Evolutionary conservation across 1,284 basidiomycete species (phyloP), one percentile per base, ranked within the genome.

Genomic region (Chondrostereum purpureum): DNA sequence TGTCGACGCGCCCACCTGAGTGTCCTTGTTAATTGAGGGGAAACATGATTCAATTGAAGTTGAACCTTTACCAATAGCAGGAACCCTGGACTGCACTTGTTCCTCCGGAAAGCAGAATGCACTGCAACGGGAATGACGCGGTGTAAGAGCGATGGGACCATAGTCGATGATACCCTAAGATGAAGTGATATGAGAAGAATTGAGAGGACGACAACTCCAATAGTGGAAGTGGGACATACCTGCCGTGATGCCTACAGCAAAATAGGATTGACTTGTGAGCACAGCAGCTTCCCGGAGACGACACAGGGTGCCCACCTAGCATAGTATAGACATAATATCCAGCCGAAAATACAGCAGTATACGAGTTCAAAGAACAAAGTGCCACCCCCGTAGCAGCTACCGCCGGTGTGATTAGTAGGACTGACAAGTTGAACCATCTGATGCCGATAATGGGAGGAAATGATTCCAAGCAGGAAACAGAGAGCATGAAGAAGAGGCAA

Each of bases 91-190:
- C 85, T 8, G 88, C 83, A 50, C 85, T 88, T 0, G 83, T 77
- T 27, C 88, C 88, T 5, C 79, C 73, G 18, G 82, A 54, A 5
- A 83, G 80, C 39, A 90, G 75, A 54, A 72, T 67, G 60, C 81
- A 87, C 58, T 89, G 75, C 3, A 91, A 65, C 1, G 79, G 77
- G 48, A 64, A 68, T 8, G 78, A 77, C 17, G 87, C 88, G 57
- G 88, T 89, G 65, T 88, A 90, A 0, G 84, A 73, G 44, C 88
- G 79, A 61, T 91, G 88, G 8, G 88, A 80, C 85, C 87, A 90
- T 0, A 89, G 74, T 42, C 88, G 77, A 60, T 91, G 88, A 65
- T 89, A 91, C 23, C 88, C 88, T 31, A 74, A 72, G 0, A 71
- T 76, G 19, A 78, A 31, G n/a, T n/a, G 23, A 2, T 20, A 3